Evolutionary conservation across 352 stramenopile genomes (phyloP), one percentile per base, ranked within the genome.

Genomic region (Phytophthora quininea): DNA sequence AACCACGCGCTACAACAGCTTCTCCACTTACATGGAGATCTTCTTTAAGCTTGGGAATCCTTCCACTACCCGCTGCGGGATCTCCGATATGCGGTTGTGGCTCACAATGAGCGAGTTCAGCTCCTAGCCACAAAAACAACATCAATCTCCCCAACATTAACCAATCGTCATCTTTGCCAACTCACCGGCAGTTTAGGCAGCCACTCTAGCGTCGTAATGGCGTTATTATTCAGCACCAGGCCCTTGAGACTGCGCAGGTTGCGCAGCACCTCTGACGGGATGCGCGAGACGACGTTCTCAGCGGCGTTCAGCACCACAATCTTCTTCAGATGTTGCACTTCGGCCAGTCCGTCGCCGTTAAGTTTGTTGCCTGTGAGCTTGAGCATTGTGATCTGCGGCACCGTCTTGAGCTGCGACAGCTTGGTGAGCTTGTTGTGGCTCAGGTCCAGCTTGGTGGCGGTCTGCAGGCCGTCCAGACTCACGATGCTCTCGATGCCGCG

Each of bases 401-500:
- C 74, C 3, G 71, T 56, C 63, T 89, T 89, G 60, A 95, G 69
- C 64, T 92, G 74, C 7, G 76, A 84, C 42, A 95, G 78, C 64
- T 93, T 95, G 43, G 86, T 90, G 63, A 96, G 77, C 56, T 93
- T 93, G 68, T 96, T 96, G 76, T 77, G 77, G 71, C 86, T 96
- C 57, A 96, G 64, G 49, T 95, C 86, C 38, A 96, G 61, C 62
- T 93, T 95, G 15, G 88, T 91, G 63, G 58, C 68, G 10, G 59
- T 64, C 58, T 89, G 53, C 19, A 94, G 71, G 2, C 84, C 81
- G 19, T 91, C 84, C 27, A 92, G 62, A 38, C 84, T 92, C 57
- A 94, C 67, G 62, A 96, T 93, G 30, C 73, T 79, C 74, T 94
- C 88, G 43, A 95, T 95, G 61, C 88, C 86, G 60, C 86, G 85